Base-by-base conservation (phyloP, 805 yeast genomes). In the Danielia reshetovae region DNA sequence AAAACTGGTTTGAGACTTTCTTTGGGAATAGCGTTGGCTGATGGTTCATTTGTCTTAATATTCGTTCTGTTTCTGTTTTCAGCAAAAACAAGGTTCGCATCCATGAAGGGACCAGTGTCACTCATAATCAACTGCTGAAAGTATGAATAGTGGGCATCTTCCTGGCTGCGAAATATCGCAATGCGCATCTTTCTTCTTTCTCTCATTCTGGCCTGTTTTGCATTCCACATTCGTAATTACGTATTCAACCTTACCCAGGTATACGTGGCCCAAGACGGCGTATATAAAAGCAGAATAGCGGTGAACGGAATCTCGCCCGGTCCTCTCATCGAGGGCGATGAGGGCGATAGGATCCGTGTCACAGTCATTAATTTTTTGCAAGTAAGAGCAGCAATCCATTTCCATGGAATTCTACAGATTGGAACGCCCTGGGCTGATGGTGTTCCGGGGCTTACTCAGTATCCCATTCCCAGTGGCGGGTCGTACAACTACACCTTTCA, bases 341-440 rank as follows among this genome's bases (percentile, higher is more conserved):
- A 57, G 34, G 40, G 70, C 57, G 42, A 57, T 50, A 36, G 64
- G 60, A 38, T 60, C 1, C 39, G 38, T 5, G 62, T 74, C 2
- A 54, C 54, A 2, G 59, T 72, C 11, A 44, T 49, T 26, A 75
- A 75, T 43, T 46, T 51, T 14, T 52, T 67, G 5, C 49, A 57
- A n/a, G 60, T 57, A 3, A 48, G 64, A 0, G 65, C 73, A 0
- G 45, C 75, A 1, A 32, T 75, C n/a, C 81, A 75, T 43, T 74
- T 72, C 51, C 81, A 76, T 42, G 81, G 81, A 1, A 45, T 75
- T 34, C 56, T 60, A 7, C 75, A 71, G 38, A 55, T 60, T 8
- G 70, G 68, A 2, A 65, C 75, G 7, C 65, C 67, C 10, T 67
- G 59, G 53, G 59, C 70, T 42, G 81, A 75, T 37, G 81, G 81